These are phyloP conservation scores for Cyclotella kingstonii DNA, from an alignment of 108 stramenopile genomes.

Conservation along the genomic window DNA sequence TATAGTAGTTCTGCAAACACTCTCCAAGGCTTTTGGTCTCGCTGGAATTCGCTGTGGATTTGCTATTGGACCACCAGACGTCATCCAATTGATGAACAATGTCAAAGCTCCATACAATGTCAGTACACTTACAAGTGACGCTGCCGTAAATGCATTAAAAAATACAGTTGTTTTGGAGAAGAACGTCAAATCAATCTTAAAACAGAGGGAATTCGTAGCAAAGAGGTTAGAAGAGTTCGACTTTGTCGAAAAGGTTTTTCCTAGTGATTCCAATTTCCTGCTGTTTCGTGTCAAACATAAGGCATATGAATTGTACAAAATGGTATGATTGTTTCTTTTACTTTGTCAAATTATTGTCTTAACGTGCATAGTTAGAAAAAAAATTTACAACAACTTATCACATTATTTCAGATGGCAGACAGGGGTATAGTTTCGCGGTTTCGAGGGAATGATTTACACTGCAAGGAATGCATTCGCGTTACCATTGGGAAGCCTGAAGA, in stretches of 20 bases:
- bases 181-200: constrained; percentile 57
- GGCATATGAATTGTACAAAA: constrained; percentile 83
- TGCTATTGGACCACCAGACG: constrained; percentile 78
- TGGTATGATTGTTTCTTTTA: constrained; percentile 11
- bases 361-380: not conserved
- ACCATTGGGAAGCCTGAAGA: constrained; percentile 90
- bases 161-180: constrained; percentile 51
- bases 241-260: constrained; percentile 80
- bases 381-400: not conserved
- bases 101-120: constrained; percentile 98
- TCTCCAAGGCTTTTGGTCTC: constrained; percentile 95
- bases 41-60: constrained; percentile 96
- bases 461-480: constrained; percentile 89
- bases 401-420: constrained; percentile 77
- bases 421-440: constrained; percentile 86
- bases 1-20: constrained; percentile 91
- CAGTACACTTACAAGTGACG: constrained; percentile 80
- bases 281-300: constrained; percentile 74
- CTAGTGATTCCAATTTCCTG: constrained; percentile 89
- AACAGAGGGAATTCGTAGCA: constrained; percentile 62
- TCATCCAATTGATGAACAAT: constrained; percentile 95
- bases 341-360: not conserved
- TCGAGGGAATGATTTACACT: constrained; percentile 92
- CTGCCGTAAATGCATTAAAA: constrained; percentile 81
- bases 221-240: constrained; percentile 55